A percentile compares a stretch with the other conserved stretches of the same genome.
These are phyloP conservation scores for bread wheat (Triticum aestivum) DNA, from an alignment of 176 grass and related monocot genomes.

Conservation along the genomic window DNA sequence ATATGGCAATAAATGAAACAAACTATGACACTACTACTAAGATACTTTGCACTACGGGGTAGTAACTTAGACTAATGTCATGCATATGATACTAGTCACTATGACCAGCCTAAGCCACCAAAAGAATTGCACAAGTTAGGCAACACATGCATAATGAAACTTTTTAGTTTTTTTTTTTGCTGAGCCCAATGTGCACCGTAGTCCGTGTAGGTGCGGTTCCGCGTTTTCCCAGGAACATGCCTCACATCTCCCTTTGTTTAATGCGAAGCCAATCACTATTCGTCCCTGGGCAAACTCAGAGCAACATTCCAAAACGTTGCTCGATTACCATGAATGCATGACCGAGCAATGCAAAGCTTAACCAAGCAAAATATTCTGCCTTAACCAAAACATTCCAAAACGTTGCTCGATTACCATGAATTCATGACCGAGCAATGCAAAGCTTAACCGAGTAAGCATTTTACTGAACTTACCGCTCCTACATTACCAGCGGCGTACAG, in stretches of 20 bases:
- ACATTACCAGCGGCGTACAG: background rate
- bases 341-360: background rate
- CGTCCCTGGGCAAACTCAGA: background rate
- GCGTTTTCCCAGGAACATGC: constrained; percentile 52
- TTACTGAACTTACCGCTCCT: background rate
- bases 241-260: constrained; percentile 10
- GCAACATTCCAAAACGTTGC: constrained; percentile 25
- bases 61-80: no score
- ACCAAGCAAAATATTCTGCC: background rate
- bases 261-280: background rate
- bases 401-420: background rate
- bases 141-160: no score
- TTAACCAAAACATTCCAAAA: no score
- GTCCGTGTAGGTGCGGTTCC: constrained; percentile 40
- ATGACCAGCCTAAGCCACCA: no score
- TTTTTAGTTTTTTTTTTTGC: background rate
- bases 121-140: no score
- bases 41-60: no score
- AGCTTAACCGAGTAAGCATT: background rate
- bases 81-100: no score
- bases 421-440: background rate
- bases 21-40: no score
- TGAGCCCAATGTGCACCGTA: constrained; percentile 33
- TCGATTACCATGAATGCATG: background rate
- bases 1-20: no score